Evolutionary conservation across 805 yeast species (phyloP).

Genomic region (Starmerella davenportii): DNA sequence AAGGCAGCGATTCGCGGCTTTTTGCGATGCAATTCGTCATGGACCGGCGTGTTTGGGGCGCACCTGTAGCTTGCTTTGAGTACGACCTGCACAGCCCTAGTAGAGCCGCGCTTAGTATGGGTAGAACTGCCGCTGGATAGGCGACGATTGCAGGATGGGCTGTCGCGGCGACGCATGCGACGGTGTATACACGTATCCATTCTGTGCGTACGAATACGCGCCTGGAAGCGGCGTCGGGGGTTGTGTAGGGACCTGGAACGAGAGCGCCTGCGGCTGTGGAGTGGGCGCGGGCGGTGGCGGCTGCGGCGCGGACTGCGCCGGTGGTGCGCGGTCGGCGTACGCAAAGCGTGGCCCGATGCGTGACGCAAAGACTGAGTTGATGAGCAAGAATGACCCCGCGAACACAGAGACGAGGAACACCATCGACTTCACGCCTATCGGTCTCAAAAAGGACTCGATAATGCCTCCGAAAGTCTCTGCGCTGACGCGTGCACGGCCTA

Average conservation of each 20-base stretch:
- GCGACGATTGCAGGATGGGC: conserved; percentile 8
- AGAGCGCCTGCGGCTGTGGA: no score
- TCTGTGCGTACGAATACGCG: not conserved
- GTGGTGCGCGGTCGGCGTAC: no score
- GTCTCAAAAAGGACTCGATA: conserved; percentile 53
- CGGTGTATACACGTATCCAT: not conserved
- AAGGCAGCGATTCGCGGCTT: no score
- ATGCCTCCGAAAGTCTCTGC: conserved; percentile 75
- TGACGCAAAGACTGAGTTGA: conserved; percentile 20
- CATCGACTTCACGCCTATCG: conserved; percentile 54
- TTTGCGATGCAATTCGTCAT: no score
- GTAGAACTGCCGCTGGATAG: conserved; percentile 4
- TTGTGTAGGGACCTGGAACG: not conserved
- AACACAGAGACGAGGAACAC: conserved; percentile 20
- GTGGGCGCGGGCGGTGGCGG: no score
- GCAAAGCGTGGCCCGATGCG: conserved; percentile 14
- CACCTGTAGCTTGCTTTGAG: not conserved
- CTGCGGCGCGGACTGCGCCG: no score
- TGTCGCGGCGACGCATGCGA: conserved; percentile 2
- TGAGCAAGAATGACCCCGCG: conserved; percentile 19
- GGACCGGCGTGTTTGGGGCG: not conserved
- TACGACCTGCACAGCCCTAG: not conserved
- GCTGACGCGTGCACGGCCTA: conserved; percentile 52
- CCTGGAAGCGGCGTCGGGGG: not conserved
- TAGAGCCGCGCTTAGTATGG: not conserved